Conservation (phyloP, 2,329 filamentous ascomycete species). For the Ceratocystis cubensis region DNA sequence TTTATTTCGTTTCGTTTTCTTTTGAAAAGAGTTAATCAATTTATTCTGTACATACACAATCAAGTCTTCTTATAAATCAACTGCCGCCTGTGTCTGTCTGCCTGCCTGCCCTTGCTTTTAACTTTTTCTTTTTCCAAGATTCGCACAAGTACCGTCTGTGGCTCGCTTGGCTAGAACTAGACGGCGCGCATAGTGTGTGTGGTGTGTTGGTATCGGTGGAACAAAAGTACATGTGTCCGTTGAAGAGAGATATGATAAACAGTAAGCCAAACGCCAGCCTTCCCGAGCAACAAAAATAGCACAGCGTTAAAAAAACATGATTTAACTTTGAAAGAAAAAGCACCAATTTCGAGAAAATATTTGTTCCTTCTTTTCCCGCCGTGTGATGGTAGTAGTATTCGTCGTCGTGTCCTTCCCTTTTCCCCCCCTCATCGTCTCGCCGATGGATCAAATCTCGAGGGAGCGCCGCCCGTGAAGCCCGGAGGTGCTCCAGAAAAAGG, state of each 20-base stretch:
- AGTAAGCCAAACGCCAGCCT: constrained; percentile 22
- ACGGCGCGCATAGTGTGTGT: constrained; percentile 13
- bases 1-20: not conserved
- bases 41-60: not conserved
- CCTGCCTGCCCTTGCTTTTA: too few species aligned
- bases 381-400: constrained; percentile 1
- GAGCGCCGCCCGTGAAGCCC: constrained; percentile 42
- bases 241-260: constrained; percentile 19
- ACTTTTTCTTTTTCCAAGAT: too few species aligned
- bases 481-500: constrained; percentile 38
- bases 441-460: constrained; percentile 66
- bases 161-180: not conserved
- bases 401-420: constrained; percentile 12
- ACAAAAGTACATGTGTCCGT: constrained; percentile 19
- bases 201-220: constrained; percentile 15
- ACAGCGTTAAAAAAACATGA: constrained; percentile 20
- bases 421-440: constrained; percentile 40
- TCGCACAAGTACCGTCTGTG: too few species aligned
- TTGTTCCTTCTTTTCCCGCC: constrained; percentile 6
- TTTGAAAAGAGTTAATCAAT: not conserved
- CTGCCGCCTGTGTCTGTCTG: not conserved
- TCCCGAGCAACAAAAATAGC: constrained; percentile 21
- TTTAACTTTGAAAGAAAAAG: constrained; percentile 5
- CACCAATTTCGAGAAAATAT: constrained; percentile 9
- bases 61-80: not conserved